Base-by-base conservation (phyloP, 169 alveolate species). In the Eimeria falciformis region DNA sequence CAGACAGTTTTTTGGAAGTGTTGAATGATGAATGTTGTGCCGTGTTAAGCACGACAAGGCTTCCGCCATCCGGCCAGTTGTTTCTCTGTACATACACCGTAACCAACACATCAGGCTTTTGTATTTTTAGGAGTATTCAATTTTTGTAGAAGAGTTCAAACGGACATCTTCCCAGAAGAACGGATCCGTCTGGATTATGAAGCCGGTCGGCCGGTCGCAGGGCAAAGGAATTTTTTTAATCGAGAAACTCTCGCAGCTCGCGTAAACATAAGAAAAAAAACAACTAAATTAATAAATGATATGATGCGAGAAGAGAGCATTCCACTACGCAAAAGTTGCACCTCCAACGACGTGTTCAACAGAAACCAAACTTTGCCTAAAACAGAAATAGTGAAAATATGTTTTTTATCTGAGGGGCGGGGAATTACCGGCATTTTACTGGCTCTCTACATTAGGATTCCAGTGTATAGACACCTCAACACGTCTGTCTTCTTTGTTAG, bases 171-270 rank as follows among this genome's bases (percentile, higher is more conserved):
- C 97, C n/a, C 84, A 73, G 58, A 73, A 73, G 27, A 27, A 58
- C 7, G 58, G 58, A 17, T 90, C 97, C 40, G 95, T 97, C 65
- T 98, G 99, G 99, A 98, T 98, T 33, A 97, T 98, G 99, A 98
- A 98, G 87, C 99, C 99, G 45, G 97, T 97, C n/a, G 98, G 98
- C 0, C 97, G 97, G 89, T 97, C 99, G 6, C 97, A 98, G 92
- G 99, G 99, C 50, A 96, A 97, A 86, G 99, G 99, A 9, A 98
- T 98, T 33, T 98, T 98, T 92, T 95, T 98, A 56, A 97, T 98
- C 66, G 97, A 97, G 46, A 97, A 97, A 85, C 96, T 98, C 62
- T 94, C 97, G 18, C 98, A 98, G 90, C 96, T 98, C 37, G 95
- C 96, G 66, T 92, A 91, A 78, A 97, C 40, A 62, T 7, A 40